These are phyloP conservation scores for Mycena galopus DNA, from an alignment of 768 basidiomycete species.

Conservation along the genomic window DNA sequence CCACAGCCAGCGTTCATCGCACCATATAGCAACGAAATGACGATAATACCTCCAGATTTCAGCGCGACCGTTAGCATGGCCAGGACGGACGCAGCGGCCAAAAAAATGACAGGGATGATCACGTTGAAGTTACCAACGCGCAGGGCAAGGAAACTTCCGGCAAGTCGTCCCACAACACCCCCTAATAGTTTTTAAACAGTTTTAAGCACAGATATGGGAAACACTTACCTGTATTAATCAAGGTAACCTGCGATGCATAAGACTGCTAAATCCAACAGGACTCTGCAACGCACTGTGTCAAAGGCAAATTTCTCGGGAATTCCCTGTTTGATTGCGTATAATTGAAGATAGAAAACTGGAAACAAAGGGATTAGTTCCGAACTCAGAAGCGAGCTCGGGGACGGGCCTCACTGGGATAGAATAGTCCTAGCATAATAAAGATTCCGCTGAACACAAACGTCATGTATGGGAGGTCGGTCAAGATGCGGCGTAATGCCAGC, in stretches of 20 bases:
- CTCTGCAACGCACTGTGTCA: constrained; percentile 15
- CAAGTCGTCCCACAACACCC: constrained; percentile 15
- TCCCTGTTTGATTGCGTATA: constrained; percentile 23
- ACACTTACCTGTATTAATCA: constrained; percentile 19
- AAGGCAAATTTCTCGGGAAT: constrained; percentile 22
- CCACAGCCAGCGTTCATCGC: constrained; percentile 27
- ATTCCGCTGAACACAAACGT: constrained; percentile 18
- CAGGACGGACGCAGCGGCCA: constrained; percentile 10
- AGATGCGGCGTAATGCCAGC: background rate
- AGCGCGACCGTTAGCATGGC: constrained; percentile 9
- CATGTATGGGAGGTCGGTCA: constrained; percentile 24
- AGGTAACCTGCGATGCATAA: constrained; percentile 5
- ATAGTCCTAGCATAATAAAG: constrained; percentile 27
- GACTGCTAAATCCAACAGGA: too few relatives aligned
- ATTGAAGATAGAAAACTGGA: constrained; percentile 30
- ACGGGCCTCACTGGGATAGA: constrained; percentile 15
- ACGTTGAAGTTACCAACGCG: constrained; percentile 27
- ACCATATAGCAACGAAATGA: constrained; percentile 24
- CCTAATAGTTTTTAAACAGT: background rate
- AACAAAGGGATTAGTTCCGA: background rate
- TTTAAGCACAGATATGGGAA: background rate
- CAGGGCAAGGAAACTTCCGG: constrained; percentile 15
- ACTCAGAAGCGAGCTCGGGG: background rate
- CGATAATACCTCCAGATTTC: constrained; percentile 3
- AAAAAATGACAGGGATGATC: constrained; percentile 19